Base-by-base conservation (phyloP, 192 early-diverging fungal species). In the Umbelopsis vinacea region DNA sequence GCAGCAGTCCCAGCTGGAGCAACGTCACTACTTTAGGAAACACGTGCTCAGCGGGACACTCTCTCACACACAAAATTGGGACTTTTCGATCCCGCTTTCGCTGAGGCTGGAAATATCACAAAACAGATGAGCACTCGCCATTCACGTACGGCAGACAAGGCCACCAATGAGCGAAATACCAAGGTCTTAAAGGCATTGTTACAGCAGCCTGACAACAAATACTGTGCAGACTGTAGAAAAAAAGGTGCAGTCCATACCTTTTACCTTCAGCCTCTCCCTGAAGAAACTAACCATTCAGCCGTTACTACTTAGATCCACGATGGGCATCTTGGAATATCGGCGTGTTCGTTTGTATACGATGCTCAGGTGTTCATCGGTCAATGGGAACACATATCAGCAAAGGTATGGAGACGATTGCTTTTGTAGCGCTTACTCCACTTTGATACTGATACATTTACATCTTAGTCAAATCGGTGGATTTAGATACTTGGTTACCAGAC, bases 381-480 rank as follows among this genome's bases (percentile, higher is more conserved):
- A 87, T 95, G 85, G 93, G 93, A 54, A 92, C 91, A 23, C 93
- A 95, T 76, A 93, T 95, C 69, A 89, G 87, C 50, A 90, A 93
- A 91, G 92, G 92, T 92, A 85, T 24, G 19, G 0, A 50, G 7
- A 6, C 48, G 3, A 50, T 21, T 50, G n/a, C 48, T 15, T 46
- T 15, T 45, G 29, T 1, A 29, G 29, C 26, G 1, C 37, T n/a
- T 40, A 46, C 14, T 24, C 54, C 10, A 15, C 23, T 29, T 47
- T 15, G 26, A 43, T 26, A 19, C 52, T 23, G 43, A 24, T 74
- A 38, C 43, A 35, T 67, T 67, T 53, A 71, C n/a, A 47, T 69
- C 24, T 46, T 70, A 92, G 93, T 94, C n/a, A 94, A 94, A 77
- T 90, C 89, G 46, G 91, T 92, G 8, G 93, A 94, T 81, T 78